Evolutionary conservation across 345 rosid genomes (phyloP), one percentile per base, ranked within the genome.

Genomic region (Noccaea bulbosa): DNA sequence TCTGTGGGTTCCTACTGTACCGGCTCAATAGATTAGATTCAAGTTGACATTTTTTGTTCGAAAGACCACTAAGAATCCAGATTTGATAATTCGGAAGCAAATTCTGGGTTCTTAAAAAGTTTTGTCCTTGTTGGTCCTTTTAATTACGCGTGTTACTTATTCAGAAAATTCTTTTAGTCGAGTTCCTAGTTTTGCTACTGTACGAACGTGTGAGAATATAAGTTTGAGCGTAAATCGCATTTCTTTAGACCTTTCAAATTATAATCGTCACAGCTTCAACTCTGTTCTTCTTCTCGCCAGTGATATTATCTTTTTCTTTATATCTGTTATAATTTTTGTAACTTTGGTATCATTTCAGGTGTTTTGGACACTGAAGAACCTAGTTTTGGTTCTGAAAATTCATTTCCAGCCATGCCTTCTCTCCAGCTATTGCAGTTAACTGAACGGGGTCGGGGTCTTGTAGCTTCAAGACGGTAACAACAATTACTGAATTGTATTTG

Each of bases 351-450:
- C 46, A n/a, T 77, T 67, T 48, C 81, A 84, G 85, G 72, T 73
- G 58, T 59, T 62, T 72, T 47, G 52, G 11, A 30, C 43, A 60
- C 67, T 77, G 74, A 67, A 73, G 65, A 46, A 65, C 44, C 67
- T 65, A 37, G 75, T 57, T 53, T 72, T 68, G 50, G 62, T 27
- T 60, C 7, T 48, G 70, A 34, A 20, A 56, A 54, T 32, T 58
- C 32, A 9, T n/a, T 52, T 76, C 52, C 45, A 78, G 80, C 75
- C 78, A 93, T 93, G 98, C 85, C 92, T 81, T 91, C 94, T 77
- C 97, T 90, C 59, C 97, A 88, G 79, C 79, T 90, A 47, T 86
- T 93, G 81, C 89, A 86, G 75, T 76, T 91, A 81, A 93, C 98
- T 4, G 92, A 90, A 78, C 91, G 69, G 59, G 98, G 98, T 15